These are phyloP conservation scores for Gigaspora rosea DNA, from an alignment of 192 early-diverging fungal species.

Conservation along the genomic window DNA sequence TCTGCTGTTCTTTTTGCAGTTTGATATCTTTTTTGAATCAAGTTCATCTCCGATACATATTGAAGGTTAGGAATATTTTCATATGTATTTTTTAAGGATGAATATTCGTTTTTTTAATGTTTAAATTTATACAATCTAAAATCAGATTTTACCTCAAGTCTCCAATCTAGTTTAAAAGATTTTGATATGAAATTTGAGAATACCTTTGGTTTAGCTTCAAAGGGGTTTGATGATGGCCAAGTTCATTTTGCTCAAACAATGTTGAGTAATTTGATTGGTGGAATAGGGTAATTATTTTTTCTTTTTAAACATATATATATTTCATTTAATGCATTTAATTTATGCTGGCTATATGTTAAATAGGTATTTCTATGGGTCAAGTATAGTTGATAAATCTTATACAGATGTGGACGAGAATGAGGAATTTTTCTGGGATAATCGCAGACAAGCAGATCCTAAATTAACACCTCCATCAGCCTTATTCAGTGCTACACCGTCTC, in stretches of 20 bases:
- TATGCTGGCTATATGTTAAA: not conserved
- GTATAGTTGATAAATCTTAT: constrained; percentile 70
- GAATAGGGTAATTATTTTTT: constrained; percentile 68
- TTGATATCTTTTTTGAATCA: constrained; percentile 60
- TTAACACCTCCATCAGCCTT: constrained; percentile 67
- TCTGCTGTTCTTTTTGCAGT: constrained; percentile 34
- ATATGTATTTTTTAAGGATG: not conserved
- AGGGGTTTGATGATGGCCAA: constrained; percentile 64
- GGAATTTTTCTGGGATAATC: constrained; percentile 46
- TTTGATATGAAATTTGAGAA: constrained; percentile 79
- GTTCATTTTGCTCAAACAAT: constrained; percentile 73
- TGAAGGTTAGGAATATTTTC: constrained; percentile 8
- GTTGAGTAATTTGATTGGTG: constrained; percentile 84
- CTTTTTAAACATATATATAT: constrained; percentile 6
- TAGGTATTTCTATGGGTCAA: constrained; percentile 75
- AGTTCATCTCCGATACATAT: constrained; percentile 33
- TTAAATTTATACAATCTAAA: not conserved
- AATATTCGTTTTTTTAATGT: constrained; percentile 16
- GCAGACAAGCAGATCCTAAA: constrained; percentile 52
- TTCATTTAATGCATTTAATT: not conserved
- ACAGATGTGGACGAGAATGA: constrained; percentile 62
- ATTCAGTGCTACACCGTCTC: constrained; percentile 81
- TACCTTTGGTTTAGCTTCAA: constrained; percentile 64
- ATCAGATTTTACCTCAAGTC: constrained; percentile 39
- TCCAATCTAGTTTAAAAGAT: constrained; percentile 37